Conservation (phyloP, 1,284 basidiomycete species). For the Malassezia japonica region DNA sequence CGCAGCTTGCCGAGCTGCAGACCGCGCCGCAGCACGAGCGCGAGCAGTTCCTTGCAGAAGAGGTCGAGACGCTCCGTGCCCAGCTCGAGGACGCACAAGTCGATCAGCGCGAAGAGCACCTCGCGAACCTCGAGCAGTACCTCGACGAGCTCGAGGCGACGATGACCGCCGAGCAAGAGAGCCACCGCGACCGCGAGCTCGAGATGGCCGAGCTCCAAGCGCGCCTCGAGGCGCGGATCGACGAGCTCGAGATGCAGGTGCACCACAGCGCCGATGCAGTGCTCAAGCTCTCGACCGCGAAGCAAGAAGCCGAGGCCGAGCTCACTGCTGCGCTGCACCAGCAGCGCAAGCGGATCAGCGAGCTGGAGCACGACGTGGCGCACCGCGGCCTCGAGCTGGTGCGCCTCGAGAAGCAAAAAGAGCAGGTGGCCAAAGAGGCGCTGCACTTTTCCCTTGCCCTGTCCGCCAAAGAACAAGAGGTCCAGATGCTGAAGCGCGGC, state of each 20-base stretch:
- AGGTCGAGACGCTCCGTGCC: neutral
- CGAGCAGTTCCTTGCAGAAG: neutral
- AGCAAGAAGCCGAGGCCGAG: conserved; percentile 6
- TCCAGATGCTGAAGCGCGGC: conserved; percentile 30
- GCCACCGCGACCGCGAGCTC: neutral
- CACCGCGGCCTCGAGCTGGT: conserved; percentile 20
- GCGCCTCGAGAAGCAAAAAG: conserved; percentile 29
- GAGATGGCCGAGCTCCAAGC: neutral
- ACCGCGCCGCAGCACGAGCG: neutral
- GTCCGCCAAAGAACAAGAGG: conserved; percentile 28
- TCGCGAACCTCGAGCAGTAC: neutral
- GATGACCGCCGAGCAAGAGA: neutral
- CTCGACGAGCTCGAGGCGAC: conserved; percentile 1
- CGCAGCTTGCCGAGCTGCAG: neutral
- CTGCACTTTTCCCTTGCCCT: conserved; percentile 28
- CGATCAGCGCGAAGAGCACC: neutral
- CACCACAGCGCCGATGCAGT: neutral
- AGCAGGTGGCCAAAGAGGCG: conserved; percentile 28
- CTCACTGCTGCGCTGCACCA: neutral
- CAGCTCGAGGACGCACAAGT: neutral
- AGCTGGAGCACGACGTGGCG: conserved; percentile 19
- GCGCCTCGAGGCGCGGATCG: conserved; percentile 3
- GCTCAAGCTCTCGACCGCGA: neutral
- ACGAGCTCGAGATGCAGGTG: neutral
- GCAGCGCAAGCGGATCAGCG: conserved; percentile 10